A percentile compares a stretch with the other conserved stretches of the same genome.
Conservation (phyloP, 1,284 basidiomycete species). For the Pholiota adiposa region DNA sequence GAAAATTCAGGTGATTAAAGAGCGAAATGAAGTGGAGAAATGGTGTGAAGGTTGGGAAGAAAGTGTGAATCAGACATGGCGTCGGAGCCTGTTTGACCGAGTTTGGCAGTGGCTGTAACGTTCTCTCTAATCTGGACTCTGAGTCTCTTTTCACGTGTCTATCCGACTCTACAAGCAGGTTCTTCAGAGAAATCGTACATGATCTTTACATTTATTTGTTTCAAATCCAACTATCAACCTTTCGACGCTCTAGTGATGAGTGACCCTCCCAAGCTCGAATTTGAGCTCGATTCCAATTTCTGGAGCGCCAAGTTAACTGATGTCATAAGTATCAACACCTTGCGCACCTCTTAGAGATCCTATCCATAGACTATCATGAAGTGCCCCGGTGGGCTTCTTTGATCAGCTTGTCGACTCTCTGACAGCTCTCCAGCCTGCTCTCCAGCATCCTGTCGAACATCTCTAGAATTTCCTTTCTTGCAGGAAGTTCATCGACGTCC, state of each 20-base stretch:
- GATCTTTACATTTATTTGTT: too few species aligned
- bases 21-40: conserved; percentile 18
- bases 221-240: too few species aligned
- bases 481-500: conserved; percentile 17
- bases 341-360: conserved; percentile 18
- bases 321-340: not conserved
- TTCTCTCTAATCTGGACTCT: not conserved
- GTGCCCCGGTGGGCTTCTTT: conserved; percentile 49
- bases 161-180: too few species aligned
- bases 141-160: too few species aligned
- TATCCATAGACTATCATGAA: conserved; percentile 16
- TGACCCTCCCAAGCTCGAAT: too few species aligned
- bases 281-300: too few species aligned
- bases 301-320: too few species aligned
- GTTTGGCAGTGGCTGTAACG: conserved; percentile 9
- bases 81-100: conserved; percentile 17
- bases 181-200: too few species aligned
- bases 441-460: conserved; percentile 75
- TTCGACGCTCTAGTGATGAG: too few species aligned
- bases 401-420: conserved; percentile 63
- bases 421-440: conserved; percentile 73
- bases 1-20: conserved; percentile 15
- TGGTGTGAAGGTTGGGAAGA: conserved; percentile 10
- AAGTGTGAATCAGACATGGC: not conserved
- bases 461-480: conserved; percentile 57